Base-by-base conservation (phyloP, 2,329 filamentous ascomycete species). In the Ascochyta lentis region DNA sequence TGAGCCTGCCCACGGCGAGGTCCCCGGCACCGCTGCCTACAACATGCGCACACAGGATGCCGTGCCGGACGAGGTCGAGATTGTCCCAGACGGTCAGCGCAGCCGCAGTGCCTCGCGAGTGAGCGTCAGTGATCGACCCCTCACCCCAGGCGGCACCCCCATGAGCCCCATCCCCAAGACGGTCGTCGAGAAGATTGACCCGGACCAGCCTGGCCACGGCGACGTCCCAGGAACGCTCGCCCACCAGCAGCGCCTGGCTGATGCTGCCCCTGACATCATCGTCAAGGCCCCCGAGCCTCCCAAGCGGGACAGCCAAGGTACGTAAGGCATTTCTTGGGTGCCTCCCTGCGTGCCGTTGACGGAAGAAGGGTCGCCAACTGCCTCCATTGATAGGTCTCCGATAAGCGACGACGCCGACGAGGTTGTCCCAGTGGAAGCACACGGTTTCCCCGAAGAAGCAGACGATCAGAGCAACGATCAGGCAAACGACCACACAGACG, bases 61-160 rank as follows among this genome's bases (percentile, higher is more conserved):
- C 26, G 85, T 87, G 6, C 86, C 86, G 5, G 85, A 88, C 67
- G 84, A 88, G 69, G 78, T 88, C 26, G 84, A 87, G 68, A 77
- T 88, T 47, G 77, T 87, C 4, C 76, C 75, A 10, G 75, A 78
- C 13, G 75, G 75, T 40, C 37, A 54, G 34, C 65, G 74, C 34
- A 77, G 75, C 63, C 70, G 76, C 44, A 77, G 75, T 56, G 43
- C 73, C 31, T 77, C 75, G 6, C 64, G 70, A 61, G 73, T 80
- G 61, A 79, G 75, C 63, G 68, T 66, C 8, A 75, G 76, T 24
- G 79, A 80, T 59, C 73, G 77, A 52, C 77, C 81, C 12, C 61
- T 76, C 33, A 81, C 79, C 15, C 81, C 82, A 1, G 81, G 80
- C 19, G 82, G 79, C 48, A 83, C 80, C 9, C 82, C 83, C 5